These are phyloP conservation scores for Petasospora rhodanensis DNA, from an alignment of 1,139 yeast species.

Conservation along the genomic window DNA sequence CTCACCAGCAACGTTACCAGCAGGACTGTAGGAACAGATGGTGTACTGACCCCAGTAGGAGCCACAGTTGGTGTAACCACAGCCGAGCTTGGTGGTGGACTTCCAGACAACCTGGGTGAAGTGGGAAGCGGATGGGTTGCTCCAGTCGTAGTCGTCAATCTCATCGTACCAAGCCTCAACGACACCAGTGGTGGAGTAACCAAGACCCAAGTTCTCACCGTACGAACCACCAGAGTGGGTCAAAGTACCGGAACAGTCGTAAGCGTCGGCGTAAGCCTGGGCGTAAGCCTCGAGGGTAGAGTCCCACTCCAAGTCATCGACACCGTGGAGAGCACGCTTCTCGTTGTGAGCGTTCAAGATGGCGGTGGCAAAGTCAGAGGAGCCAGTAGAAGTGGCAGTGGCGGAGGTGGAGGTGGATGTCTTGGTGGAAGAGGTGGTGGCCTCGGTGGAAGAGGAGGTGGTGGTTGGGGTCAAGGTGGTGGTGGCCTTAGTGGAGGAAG, in stretches of 20 bases:
- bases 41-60: constrained; percentile 49
- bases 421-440: constrained; percentile 15
- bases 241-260: constrained; percentile 65
- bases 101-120: constrained; percentile 89
- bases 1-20: constrained; percentile 52
- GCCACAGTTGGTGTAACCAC: constrained; percentile 54
- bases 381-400: constrained; percentile 16
- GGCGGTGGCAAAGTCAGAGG: constrained; percentile 25
- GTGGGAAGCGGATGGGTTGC: constrained; percentile 47
- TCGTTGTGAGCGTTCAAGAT: constrained; percentile 60
- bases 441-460: constrained; percentile 12
- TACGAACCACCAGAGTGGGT: constrained; percentile 73
- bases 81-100: constrained; percentile 62
- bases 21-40: constrained; percentile 56
- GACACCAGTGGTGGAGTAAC: constrained; percentile 55
- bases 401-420: constrained; percentile 12
- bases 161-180: constrained; percentile 85
- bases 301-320: constrained; percentile 60
- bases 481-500: constrained; percentile 12
- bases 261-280: constrained; percentile 60
- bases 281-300: constrained; percentile 62
- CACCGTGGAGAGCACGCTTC: constrained; percentile 65
- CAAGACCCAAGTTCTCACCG: constrained; percentile 88
- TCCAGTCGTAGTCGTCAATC: constrained; percentile 52
- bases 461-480: constrained; percentile 14